Conservation (phyloP, 148 eudicot species). For the Mesembryanthemum crystallinum region DNA sequence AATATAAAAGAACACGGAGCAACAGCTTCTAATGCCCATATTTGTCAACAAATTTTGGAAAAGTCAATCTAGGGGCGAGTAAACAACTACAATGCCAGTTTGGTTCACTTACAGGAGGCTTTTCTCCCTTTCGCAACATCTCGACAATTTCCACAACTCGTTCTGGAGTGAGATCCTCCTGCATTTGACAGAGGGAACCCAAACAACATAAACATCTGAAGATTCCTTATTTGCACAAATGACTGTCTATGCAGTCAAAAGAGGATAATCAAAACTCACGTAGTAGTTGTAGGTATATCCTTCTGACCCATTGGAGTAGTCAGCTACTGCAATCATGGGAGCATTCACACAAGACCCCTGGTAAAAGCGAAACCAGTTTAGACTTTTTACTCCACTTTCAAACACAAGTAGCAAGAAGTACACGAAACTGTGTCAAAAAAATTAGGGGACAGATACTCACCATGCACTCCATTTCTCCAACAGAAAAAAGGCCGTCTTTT, state of each 20-base stretch:
- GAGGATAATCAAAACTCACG: constrained; percentile 38
- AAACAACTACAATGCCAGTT: not conserved
- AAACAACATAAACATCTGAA: constrained; percentile 1
- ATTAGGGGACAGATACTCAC: constrained; percentile 29
- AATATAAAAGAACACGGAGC: not conserved
- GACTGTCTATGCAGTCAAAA: not conserved
- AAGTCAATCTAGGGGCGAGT: not conserved
- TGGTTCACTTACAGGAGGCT: constrained; percentile 72
- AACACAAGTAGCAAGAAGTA: not conserved
- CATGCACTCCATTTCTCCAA: constrained; percentile 99
- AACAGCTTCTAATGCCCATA: not conserved
- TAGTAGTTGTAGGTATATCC: constrained; percentile 86
- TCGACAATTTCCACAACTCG: constrained; percentile 86
- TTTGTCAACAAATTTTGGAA: not conserved
- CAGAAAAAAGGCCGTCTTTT: constrained; percentile 94
- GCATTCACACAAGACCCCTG: constrained; percentile 99
- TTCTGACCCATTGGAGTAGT: constrained; percentile 92
- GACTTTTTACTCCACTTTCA: constrained; percentile 3
- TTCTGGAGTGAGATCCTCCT: constrained; percentile 89
- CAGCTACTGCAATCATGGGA: constrained; percentile 97
- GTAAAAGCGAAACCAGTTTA: constrained; percentile 17
- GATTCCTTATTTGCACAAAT: not conserved
- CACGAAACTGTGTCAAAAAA: constrained; percentile 9
- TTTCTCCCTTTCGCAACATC: constrained; percentile 73
- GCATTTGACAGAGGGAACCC: constrained; percentile 23